These are phyloP conservation scores for Lepidopterella palustris DNA, from an alignment of 495 filamentous ascomycete genomes.

Conservation along the genomic window DNA sequence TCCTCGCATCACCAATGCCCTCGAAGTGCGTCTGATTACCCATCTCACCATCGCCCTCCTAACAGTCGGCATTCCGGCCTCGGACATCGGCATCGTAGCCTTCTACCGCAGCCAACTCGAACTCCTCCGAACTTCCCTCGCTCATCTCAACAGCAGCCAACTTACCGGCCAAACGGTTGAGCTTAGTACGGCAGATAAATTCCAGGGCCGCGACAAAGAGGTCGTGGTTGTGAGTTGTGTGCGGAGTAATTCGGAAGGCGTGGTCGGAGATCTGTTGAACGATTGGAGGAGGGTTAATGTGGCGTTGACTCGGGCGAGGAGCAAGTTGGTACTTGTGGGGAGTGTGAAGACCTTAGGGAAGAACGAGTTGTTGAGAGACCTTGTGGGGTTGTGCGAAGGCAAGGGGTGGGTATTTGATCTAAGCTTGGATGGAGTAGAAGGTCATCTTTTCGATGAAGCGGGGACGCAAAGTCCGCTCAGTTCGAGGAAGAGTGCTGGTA, in stretches of 20 bases:
- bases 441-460: slow-evolving; percentile 57
- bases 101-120: slow-evolving; percentile 90
- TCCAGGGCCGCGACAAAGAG: slow-evolving; percentile 93
- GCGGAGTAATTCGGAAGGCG: slow-evolving; percentile 70
- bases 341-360: slow-evolving; percentile 63
- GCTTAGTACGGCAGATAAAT: slow-evolving; percentile 93
- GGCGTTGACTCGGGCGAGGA: slow-evolving; percentile 83
- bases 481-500: slow-evolving; percentile 4
- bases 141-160: slow-evolving; percentile 4
- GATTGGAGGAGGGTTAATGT: slow-evolving; percentile 95
- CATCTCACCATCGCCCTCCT: slow-evolving; percentile 77
- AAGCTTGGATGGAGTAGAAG: slow-evolving; percentile 52
- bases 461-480: slow-evolving; percentile 35
- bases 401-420: slow-evolving; percentile 72
- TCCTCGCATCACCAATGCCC: slow-evolving; percentile 76
- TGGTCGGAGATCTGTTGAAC: slow-evolving; percentile 79
- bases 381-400: slow-evolving; percentile 68
- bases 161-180: slow-evolving; percentile 51
- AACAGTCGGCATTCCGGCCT: slow-evolving; percentile 61
- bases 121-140: slow-evolving; percentile 41
- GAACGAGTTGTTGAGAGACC: slow-evolving; percentile 69
- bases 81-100: slow-evolving; percentile 92
- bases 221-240: slow-evolving; percentile 81
- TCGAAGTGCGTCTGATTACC: slow-evolving; percentile 65
- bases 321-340: slow-evolving; percentile 82